A percentile compares a stretch with the other conserved stretches of the same genome.
Conservation (phyloP, 352 stramenopile species). For the Pythium biforme region DNA sequence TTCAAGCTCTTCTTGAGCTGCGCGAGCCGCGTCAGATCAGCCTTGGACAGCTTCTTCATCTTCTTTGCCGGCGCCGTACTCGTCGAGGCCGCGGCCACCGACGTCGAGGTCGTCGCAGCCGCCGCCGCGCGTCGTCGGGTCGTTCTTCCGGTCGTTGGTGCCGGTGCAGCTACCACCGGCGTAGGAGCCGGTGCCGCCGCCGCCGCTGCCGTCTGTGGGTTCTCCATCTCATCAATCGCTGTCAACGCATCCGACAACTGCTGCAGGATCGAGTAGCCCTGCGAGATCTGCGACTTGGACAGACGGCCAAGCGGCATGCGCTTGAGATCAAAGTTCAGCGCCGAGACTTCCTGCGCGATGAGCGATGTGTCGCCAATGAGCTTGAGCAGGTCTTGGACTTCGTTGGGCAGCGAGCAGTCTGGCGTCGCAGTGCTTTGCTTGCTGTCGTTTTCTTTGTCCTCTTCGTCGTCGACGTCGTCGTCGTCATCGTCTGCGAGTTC, state of each 20-base stretch:
- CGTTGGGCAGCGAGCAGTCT: constrained; percentile 10
- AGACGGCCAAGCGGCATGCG: constrained; percentile 35
- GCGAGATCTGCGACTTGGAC: constrained; percentile 61
- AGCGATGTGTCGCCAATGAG: constrained; percentile 32
- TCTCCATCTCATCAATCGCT: constrained; percentile 38
- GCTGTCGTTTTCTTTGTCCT: constrained; percentile 14
- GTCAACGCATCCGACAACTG: constrained; percentile 42
- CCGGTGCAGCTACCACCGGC: not conserved
- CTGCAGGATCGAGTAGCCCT: constrained; percentile 59
- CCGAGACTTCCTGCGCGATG: constrained; percentile 32
- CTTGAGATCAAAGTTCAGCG: constrained; percentile 37
- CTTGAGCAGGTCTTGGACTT: constrained; percentile 27
- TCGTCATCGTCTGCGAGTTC: constrained; percentile 26
- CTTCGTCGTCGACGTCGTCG: constrained; percentile 12
- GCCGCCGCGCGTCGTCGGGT: not conserved
- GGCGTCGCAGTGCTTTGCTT: not conserved
- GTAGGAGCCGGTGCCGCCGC: not conserved
- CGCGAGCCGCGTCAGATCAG: constrained; percentile 15
- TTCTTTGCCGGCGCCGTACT: not conserved
- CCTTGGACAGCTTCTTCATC: constrained; percentile 9
- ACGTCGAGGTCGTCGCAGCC: not conserved
- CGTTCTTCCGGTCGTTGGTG: constrained; percentile 5
- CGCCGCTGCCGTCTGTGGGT: not conserved
- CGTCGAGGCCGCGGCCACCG: not conserved
- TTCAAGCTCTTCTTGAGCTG: constrained; percentile 40